Evolutionary conservation across 306 rosid genomes (phyloP), one percentile per base, ranked within the genome.

Genomic region (Casuarina cunninghamiana): DNA sequence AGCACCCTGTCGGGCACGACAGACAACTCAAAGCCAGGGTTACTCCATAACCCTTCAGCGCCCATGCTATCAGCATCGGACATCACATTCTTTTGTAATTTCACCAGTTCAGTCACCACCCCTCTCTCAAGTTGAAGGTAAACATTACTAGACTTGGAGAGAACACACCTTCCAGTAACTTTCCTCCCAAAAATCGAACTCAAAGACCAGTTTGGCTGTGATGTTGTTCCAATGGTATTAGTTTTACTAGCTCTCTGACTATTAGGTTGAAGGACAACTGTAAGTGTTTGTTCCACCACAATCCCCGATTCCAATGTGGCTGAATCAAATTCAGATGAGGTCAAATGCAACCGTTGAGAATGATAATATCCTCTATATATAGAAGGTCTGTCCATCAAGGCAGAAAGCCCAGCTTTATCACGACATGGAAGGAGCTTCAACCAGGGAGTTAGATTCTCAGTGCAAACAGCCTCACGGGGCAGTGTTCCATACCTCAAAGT

Each of bases 401-500:
- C 73, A 60, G 99, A 88, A 78, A 93, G 76, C 75, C 98, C 97
- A 71, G 96, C 91, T 87, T 91, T 95, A 75, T 93, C 99, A 49
- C 97, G 90, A 86, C 97, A 95, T 67, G 99, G 97, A 49, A 95
- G 97, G 74, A 95, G 96, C 87, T 95, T 93, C 79, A 95, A 85
- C 99, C 97, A 93, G 3, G 99, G 99, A 73, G 99, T 95, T 60
- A 93, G 90, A 73, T 95, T 95, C 86, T 95, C 97, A 37, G 99
- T 93, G 86, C 99, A 93, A 82, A 95, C 94, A 87, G 99, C 97
- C 82, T 95, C 99, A 53, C 97, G 96, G 19, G 99, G 99, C 84
- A 95, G 76, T 45, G 97, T 82, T 55, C 97, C 99, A 82, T 95
- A 93, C 78, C 96, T 88, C 81, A 93, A 81, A 82, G 84, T 78